phyloP scores from a whole-genome alignment of 2,329 filamentous ascomycete genomes.

The Fusarium mexicanum region DNA sequence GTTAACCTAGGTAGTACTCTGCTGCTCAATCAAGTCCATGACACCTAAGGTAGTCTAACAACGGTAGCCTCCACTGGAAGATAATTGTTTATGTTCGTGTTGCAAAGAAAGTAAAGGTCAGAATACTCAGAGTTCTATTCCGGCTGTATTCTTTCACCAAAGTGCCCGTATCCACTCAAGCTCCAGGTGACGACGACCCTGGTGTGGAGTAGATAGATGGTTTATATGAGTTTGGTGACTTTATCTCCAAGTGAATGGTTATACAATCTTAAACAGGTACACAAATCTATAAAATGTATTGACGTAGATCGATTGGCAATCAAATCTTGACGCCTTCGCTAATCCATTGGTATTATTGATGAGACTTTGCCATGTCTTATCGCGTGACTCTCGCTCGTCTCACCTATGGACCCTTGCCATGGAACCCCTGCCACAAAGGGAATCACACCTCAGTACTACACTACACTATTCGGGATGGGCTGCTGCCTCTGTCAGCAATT shows the following conservation, averaged over 20 bases:
- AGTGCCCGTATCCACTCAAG: neutral
- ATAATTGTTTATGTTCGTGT: neutral
- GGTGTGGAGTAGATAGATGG: neutral
- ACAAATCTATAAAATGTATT: neutral
- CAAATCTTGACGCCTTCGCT: neutral
- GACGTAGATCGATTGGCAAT: neutral
- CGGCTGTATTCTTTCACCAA: neutral
- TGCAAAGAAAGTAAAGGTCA: neutral
- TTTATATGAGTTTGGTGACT: neutral
- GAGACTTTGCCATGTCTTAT: neutral
- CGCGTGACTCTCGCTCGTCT: constrained; percentile 15
- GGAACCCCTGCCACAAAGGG: neutral
- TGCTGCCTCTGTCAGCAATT: constrained; percentile 9
- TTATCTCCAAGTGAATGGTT: neutral
- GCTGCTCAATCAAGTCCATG: neutral
- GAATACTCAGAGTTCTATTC: neutral
- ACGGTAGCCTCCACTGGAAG: neutral
- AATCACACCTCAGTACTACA: neutral
- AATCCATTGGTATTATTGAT: constrained; percentile 1
- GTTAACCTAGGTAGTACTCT: neutral
- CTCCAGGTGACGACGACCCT: neutral
- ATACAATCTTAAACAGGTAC: neutral
- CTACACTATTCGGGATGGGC: neutral
- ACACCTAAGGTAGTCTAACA: neutral
- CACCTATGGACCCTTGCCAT: constrained; percentile 3